Evolutionary conservation across 2,329 filamentous ascomycete species (phyloP).

Genomic region (Pseudogymnoascus sp.): DNA sequence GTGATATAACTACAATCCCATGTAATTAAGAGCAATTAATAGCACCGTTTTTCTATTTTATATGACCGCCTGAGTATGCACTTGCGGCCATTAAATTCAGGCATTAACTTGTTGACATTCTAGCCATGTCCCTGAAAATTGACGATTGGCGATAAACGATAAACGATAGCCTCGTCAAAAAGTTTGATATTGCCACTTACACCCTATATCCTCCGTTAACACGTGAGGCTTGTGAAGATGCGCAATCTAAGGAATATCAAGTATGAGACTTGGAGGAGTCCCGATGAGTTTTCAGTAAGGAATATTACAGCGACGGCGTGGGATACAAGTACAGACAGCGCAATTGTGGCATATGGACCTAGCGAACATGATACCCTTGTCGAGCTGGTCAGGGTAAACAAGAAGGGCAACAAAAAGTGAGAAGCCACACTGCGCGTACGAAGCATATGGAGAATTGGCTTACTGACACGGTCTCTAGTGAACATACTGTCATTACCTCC

Average conservation of each 20-base stretch:
- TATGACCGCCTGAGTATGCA: background rate
- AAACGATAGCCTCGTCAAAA: background rate
- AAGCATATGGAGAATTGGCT: conserved; percentile 23
- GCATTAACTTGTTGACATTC: background rate
- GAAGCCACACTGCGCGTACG: conserved; percentile 32
- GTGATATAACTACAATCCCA: background rate
- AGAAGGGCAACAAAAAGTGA: conserved; percentile 32
- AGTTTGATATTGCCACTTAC: conserved; percentile 5
- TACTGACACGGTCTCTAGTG: conserved; percentile 21
- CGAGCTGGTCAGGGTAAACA: conserved; percentile 54
- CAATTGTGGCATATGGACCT: conserved; percentile 81
- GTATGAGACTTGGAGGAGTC: conserved; percentile 56
- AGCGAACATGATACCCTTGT: conserved; percentile 61
- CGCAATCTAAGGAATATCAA: conserved; percentile 77
- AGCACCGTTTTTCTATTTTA: background rate
- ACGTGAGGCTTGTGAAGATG: conserved; percentile 44
- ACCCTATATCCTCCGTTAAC: background rate
- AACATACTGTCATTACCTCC: conserved; percentile 51
- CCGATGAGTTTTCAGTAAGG: conserved; percentile 39
- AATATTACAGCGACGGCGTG: conserved; percentile 72
- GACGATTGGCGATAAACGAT: conserved; percentile 5
- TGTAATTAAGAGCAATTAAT: background rate
- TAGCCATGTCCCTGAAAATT: conserved; percentile 2
- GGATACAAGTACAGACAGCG: conserved; percentile 70
- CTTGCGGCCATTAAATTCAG: background rate